Evolutionary conservation across 306 rosid genomes (phyloP), one percentile per base, ranked within the genome.

Genomic region (Vigna unguiculata): DNA sequence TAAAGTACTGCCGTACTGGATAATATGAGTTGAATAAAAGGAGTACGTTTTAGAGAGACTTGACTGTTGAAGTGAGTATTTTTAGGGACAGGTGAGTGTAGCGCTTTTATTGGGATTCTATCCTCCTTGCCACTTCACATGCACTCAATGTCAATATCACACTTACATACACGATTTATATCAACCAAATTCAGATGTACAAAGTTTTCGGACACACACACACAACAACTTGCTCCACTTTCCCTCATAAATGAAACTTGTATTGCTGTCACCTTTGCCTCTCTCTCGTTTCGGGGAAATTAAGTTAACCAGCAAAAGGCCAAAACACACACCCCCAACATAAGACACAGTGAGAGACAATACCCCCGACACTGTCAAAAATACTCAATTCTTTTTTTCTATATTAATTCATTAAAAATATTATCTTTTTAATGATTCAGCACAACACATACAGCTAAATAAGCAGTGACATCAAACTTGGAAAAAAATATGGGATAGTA

Each of bases 101-200:
- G 19, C 49, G 71, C 48, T 69, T 75, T 61, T 43, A 52, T 63
- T 47, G 36, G 71, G 74, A 62, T 70, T 32, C 61, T 30, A 22
- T 21, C 48, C 40, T 43, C 64, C 70, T 52, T 62, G 3, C 78
- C 46, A 54, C 55, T 76, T 81, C 25, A 48, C 41, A 70, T 41
- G 28, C 28, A 13, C 30, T 15, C 20, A 1, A 20, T 38, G 72
- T 76, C 85, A 70, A 28, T 41, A 16, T 43, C 81, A 81, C 43
- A 38, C 3, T 38, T 8, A 7, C 11, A n/a, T 49, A 2, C 40
- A 36, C 60, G 77, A 81, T 81, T 69, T 40, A 46, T 69, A 49
- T 69, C 48, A 76, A 21, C 85, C 85, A 82, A 76, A 82, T 82
- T 82, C 85, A 82, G 85, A 82, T 77, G 81, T 70, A 76, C 47